Evolutionary conservation across 2,329 filamentous ascomycete genomes (phyloP).

Genomic region (Colletotrichum melonis): DNA sequence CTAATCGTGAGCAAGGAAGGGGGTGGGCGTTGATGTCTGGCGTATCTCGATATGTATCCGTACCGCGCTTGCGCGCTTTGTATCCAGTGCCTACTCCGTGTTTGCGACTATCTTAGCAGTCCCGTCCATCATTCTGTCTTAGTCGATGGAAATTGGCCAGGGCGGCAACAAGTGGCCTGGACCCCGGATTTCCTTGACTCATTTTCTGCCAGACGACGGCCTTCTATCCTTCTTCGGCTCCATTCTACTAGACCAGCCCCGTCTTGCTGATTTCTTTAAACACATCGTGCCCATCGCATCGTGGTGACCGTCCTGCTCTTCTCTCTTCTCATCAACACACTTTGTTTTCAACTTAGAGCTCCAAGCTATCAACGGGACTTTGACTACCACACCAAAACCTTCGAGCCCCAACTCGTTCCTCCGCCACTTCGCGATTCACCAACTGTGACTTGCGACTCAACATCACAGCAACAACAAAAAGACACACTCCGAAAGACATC

Average conservation of each 20-base stretch:
- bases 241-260: constrained; percentile 30
- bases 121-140: neutral
- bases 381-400: neutral
- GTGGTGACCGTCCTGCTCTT: neutral
- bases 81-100: constrained; percentile 20
- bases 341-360: neutral
- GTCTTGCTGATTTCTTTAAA: constrained; percentile 28
- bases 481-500: neutral
- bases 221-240: constrained; percentile 19
- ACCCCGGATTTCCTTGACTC: constrained; percentile 38
- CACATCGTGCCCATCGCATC: constrained; percentile 12
- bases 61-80: constrained; percentile 17
- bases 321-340: constrained; percentile 1
- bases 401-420: constrained; percentile 6
- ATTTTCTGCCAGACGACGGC: constrained; percentile 13
- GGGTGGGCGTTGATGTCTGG: neutral
- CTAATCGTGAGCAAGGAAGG: constrained; percentile 20
- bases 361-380: neutral
- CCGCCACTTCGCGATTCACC: constrained; percentile 8
- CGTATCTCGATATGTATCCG: neutral
- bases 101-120: neutral
- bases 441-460: neutral
- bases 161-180: constrained; percentile 8
- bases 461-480: constrained; percentile 1
- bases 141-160: neutral